These are phyloP conservation scores for Tricholoma sp. DNA, from an alignment of 768 basidiomycete species.

Conservation along the genomic window DNA sequence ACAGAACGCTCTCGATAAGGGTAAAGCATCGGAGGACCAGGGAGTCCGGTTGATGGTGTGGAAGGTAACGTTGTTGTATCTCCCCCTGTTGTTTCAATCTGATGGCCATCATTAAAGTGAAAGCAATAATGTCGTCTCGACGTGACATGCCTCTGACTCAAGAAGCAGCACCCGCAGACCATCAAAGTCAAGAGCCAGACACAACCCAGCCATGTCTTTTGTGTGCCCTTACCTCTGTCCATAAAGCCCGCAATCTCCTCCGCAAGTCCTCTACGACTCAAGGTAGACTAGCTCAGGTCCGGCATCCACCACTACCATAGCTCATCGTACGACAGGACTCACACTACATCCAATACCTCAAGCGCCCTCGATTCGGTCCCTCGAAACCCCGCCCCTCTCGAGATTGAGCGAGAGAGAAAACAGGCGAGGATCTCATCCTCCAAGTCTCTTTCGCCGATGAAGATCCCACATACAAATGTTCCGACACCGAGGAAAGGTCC, in stretches of 20 bases:
- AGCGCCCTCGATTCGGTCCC: slow-evolving; percentile 2
- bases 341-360: slow-evolving; percentile 1
- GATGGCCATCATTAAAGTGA: background rate
- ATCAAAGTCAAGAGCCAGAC: background rate
- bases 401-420: slow-evolving; percentile 18
- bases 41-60: background rate
- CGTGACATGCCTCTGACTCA: no score
- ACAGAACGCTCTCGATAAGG: slow-evolving; percentile 16
- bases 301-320: no score
- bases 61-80: background rate
- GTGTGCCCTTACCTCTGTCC: background rate
- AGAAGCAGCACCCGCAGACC: background rate
- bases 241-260: background rate
- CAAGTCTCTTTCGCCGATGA: slow-evolving; percentile 42
- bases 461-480: slow-evolving; percentile 30
- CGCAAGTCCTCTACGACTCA: background rate
- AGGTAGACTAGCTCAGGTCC: background rate
- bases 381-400: no score
- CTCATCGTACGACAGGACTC: no score
- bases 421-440: slow-evolving; percentile 53
- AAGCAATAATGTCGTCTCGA: background rate
- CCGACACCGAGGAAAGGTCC: background rate
- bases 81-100: background rate
- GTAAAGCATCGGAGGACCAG: slow-evolving; percentile 26
- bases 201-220: background rate